A percentile compares a stretch with the other conserved stretches of the same genome.
Evolutionary conservation across 225 moss, liverwort and hornwort species (phyloP).

Genomic region (Marchantia polymorpha): DNA sequence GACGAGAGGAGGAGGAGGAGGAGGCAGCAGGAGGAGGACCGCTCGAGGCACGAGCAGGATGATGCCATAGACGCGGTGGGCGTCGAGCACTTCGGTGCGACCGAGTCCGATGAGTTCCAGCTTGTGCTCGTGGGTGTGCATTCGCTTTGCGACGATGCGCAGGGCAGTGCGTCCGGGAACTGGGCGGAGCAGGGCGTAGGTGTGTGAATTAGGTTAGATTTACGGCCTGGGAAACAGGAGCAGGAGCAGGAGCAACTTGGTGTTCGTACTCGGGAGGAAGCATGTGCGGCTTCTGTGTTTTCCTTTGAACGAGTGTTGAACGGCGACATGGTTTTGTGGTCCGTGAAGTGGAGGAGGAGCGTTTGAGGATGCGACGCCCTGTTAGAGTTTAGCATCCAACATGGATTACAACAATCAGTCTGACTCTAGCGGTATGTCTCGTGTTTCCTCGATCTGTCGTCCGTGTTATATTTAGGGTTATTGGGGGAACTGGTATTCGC

Average conservation of each 20-base stretch:
- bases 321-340: constrained; percentile 7
- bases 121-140: background rate
- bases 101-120: background rate
- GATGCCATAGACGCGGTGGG: background rate
- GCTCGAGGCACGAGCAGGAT: background rate
- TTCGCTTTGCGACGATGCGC: background rate
- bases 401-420: constrained; percentile 47
- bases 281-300: constrained; percentile 1
- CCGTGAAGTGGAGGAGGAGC: constrained; percentile 21
- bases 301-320: background rate
- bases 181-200: background rate
- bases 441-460: background rate
- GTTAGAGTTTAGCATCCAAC: constrained; percentile 11
- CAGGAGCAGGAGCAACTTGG: constrained; percentile 5
- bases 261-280: background rate
- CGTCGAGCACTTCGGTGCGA: background rate
- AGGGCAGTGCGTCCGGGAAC: background rate
- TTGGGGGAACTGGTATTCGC: background rate
- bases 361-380: constrained; percentile 33
- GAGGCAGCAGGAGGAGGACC: background rate
- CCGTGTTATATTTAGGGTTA: background rate
- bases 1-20: background rate
- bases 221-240: constrained; percentile 2
- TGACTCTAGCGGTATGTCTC: constrained; percentile 41
- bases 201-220: constrained; percentile 12